Base-by-base conservation (phyloP, 2,329 filamentous ascomycete genomes). In the Pseudocercospora fuligena region DNA sequence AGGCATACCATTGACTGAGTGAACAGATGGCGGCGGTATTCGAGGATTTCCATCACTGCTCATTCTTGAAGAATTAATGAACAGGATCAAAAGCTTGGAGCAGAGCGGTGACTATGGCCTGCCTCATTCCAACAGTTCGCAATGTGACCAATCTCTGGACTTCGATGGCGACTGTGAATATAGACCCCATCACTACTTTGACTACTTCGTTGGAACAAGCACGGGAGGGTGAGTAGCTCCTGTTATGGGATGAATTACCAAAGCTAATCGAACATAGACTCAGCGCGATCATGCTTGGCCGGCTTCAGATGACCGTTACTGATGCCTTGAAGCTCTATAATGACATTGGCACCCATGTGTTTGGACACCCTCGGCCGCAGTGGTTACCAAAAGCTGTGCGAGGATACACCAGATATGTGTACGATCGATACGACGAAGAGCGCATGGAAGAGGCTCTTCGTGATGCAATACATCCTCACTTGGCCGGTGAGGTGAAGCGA, bases 261-360 rank as follows among this genome's bases (percentile, higher is more conserved):
- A 27, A 6, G 27, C 58, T 40, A 12, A 51, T 16, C 31, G 4
- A 3, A 12, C 31, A 46, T 19, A 66, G 62, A 2, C 51, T 73
- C 11, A 73, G 66, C 43, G 72, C 71, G 12, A 73, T 72, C 46
- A 73, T 73, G 71, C 57, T 74, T 8, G 70, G 70, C 21, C 64
- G 72, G 3, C 53, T 73, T 31, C 59, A 67, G 43, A 69, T 73
- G 72, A 53, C 51, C 3, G 61, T 73, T 2, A 40, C 65, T 5
- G 27, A 63, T n/a, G 69, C 67, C 4, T 31, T 70, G 12, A 12
- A 31, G 2, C 58, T 68, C 6, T 73, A 71, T 51, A 33, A 67
- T 11, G 40, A 60, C 3, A 64, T 70, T 8, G 69, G 68, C 16
- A 53, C 56, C 21, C 25, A 64, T 16, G 66, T 73, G 1, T 73